Base-by-base conservation (phyloP, 2,329 filamentous ascomycete genomes). In the Atkinsonella hypoxylon region DNA sequence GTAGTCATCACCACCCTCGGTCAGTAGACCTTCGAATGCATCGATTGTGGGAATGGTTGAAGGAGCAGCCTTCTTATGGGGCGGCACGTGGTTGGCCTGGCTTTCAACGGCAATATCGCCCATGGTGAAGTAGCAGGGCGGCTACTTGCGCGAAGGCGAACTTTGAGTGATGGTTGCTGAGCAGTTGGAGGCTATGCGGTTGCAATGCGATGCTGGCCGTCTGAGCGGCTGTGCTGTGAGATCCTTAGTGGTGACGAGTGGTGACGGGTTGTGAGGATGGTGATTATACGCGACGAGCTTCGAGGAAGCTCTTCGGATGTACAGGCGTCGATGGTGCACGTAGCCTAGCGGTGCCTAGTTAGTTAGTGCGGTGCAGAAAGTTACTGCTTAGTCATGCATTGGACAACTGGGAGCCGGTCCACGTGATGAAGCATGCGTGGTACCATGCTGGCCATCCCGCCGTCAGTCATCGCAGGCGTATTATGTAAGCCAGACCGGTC, bases 1-100 rank as follows among this genome's bases (percentile, higher is more conserved):
- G 69, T 98, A 98, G 67, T 97, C 91, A 68, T 97, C 91, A 57
- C 82, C 87, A 47, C 83, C 84, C 62, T 95, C 89, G 51, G 81
- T 81, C 15, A 82, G 79, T 55, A 89, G 75, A 54, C 89, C 89
- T 69, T 96, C 91, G 57, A 96, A 82, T 59, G 85, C 84, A 67
- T 95, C 89, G 69, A 95, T 85, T 69, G 87, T 91, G 40, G 89
- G 87, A 71, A 95, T 93, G 62, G 85, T 83, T 55, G 84, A 86
- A 48, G 84, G 81, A 61, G 82, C 77, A 64, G 83, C 75, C 76
- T 89, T 94, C 76, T 86, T 90, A 72, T 89, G 85, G 67, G 85
- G 83, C 65, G 82, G 78, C 69, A 83, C 74, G 59, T 76, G 79
- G 76, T 82, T 85, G 67, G 78, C 76, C 64, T 88, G 82, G 71